Evolutionary conservation across 2,329 filamentous ascomycete species (phyloP).

Genomic region (Diaporthe sp.): DNA sequence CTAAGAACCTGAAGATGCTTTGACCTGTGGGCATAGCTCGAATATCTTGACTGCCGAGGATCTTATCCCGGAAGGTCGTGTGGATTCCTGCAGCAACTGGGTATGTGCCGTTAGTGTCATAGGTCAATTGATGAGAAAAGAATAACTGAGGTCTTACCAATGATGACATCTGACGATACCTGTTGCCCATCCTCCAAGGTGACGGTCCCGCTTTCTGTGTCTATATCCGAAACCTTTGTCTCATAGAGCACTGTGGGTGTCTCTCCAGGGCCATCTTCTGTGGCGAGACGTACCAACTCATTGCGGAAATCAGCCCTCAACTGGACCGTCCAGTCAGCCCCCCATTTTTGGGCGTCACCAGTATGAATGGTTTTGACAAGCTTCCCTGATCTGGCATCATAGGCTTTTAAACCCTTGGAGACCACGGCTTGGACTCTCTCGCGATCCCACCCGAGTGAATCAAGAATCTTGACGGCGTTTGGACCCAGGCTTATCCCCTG

Average conservation of each 20-base stretch:
- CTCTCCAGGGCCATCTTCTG: background rate
- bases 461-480: background rate
- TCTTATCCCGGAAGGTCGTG: background rate
- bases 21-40: background rate
- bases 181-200: background rate
- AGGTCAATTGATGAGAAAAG: background rate
- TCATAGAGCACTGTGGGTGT: background rate
- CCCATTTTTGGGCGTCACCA: background rate
- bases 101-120: background rate
- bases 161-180: background rate
- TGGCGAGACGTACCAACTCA: background rate
- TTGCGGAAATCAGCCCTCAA: background rate
- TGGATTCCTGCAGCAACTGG: background rate
- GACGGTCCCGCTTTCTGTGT: background rate
- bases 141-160: background rate
- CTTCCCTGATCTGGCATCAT: background rate
- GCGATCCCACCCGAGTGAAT: background rate
- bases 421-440: background rate
- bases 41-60: background rate
- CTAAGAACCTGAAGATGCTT: background rate
- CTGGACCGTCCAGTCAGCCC: background rate
- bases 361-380: background rate
- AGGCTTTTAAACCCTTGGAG: background rate
- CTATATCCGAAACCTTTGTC: background rate
- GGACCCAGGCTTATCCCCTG: background rate